Evolutionary conservation across 352 stramenopile species (phyloP), one percentile per base, ranked within the genome.

Genomic region (Detonula confervacea): DNA sequence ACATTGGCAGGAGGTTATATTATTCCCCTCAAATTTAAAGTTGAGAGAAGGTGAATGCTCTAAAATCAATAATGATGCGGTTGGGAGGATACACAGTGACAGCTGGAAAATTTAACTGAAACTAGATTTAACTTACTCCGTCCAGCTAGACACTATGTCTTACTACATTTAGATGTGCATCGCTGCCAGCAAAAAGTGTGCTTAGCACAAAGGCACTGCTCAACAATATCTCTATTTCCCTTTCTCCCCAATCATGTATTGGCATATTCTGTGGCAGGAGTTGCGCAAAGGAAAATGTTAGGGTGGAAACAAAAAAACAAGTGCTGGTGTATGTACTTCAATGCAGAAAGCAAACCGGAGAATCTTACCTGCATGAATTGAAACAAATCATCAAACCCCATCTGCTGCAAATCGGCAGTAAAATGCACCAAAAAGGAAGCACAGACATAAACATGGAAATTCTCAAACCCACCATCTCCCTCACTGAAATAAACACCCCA

Each of bases 401-500:
- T 97, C 18, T 90, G 88, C 79, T 98, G 96, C 59, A 99, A 90
- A 60, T 95, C 92, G 62, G 96, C 90, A 29, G 94, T 96, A 88
- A 98, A 99, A 47, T 97, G 97, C 84, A 98, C 98, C 37, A 99
- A 85, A 85, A 99, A 98, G 47, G 97, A 97, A 25, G 97, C 96
- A 84, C 97, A 99, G 39, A 99, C 96, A 90, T 99, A 99, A 12
- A 99, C 96, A 88, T 99, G 97, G 93, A 99, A 99, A 76, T 96
- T 95, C 80, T 99, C 96, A 87, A 99, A 99, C n/a, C 97, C 97
- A 11, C 95, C 97, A 56, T 80, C 73, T 67, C 98, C 96, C 87
- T 99, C 97, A 73, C 94, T 96, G 52, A 99, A 88, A 83, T 99
- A 99, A 1, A 97, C 99, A 91, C 99, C 98, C 97, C 97, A 99